Evolutionary conservation across 768 basidiomycete genomes (phyloP).

Genomic region (Guyanaporus albipodus): DNA sequence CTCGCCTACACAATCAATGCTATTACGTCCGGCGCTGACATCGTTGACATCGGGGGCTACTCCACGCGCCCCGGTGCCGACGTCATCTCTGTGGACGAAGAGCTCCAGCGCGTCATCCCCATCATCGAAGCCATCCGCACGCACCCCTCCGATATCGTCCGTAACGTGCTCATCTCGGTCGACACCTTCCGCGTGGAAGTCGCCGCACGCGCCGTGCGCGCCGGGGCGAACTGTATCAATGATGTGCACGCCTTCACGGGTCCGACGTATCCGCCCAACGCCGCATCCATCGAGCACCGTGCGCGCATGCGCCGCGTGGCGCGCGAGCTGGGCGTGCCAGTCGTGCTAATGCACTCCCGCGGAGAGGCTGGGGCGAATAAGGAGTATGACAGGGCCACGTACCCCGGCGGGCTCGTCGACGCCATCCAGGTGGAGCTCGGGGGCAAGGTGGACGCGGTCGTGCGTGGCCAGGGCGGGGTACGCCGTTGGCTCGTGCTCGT

Average conservation of each 20-base stretch:
- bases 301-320: slow-evolving; percentile 63
- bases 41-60: slow-evolving; percentile 92
- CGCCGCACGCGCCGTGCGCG: slow-evolving; percentile 47
- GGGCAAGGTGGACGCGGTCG: slow-evolving; percentile 55
- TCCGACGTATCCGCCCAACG: slow-evolving; percentile 40
- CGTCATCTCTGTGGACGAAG: slow-evolving; percentile 64
- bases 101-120: slow-evolving; percentile 68
- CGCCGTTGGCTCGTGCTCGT: slow-evolving; percentile 85
- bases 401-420: slow-evolving; percentile 47
- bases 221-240: slow-evolving; percentile 84
- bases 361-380: slow-evolving; percentile 79
- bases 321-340: slow-evolving; percentile 64
- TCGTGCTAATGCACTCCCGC: slow-evolving; percentile 92
- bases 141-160: slow-evolving; percentile 15
- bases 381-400: slow-evolving; percentile 49
- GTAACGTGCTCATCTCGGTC: slow-evolving; percentile 19
- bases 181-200: slow-evolving; percentile 28
- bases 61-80: slow-evolving; percentile 83
- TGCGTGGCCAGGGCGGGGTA: slow-evolving; percentile 67
- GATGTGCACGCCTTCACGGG: slow-evolving; percentile 86
- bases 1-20: slow-evolving; percentile 50
- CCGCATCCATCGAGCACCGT: slow-evolving; percentile 38
- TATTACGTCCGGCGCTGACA: slow-evolving; percentile 56
- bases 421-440: slow-evolving; percentile 75
- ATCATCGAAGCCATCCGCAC: slow-evolving; percentile 57